Conservation (phyloP, 495 filamentous ascomycete genomes). For the Aspergillus biplanus region DNA sequence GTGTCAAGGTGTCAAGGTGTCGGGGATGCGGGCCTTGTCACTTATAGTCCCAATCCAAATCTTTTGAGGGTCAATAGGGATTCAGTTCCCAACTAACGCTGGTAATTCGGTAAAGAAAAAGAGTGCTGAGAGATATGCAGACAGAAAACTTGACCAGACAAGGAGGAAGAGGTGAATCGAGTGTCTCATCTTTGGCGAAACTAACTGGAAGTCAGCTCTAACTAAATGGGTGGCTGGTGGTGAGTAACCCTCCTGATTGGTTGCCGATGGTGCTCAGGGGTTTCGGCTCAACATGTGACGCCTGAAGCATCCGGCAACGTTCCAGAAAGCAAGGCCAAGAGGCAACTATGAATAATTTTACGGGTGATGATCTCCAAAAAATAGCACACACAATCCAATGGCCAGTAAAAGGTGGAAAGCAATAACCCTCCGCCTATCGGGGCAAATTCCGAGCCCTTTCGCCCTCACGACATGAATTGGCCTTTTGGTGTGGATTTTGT, state of each 20-base stretch:
- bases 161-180: not conserved
- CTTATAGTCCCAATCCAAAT: not conserved
- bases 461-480: too few relatives aligned
- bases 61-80: not conserved
- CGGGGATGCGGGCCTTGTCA: not conserved
- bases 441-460: too few relatives aligned
- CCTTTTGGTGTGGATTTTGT: not conserved
- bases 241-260: conserved; percentile 2
- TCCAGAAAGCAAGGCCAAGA: not conserved
- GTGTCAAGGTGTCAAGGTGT: too few relatives aligned
- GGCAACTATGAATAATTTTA: not conserved
- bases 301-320: conserved; percentile 12
- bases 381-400: not conserved
- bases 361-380: too few relatives aligned
- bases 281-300: not conserved
- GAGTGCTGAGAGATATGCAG: not conserved
- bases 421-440: not conserved
- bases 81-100: conserved; percentile 9
- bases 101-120: not conserved
- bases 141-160: conserved; percentile 9
- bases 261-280: conserved; percentile 24
- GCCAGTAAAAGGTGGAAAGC: not conserved
- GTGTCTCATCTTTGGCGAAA: conserved; percentile 9
- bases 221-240: conserved; percentile 27
- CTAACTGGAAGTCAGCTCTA: conserved; percentile 9